phyloP scores from a whole-genome alignment of 169 alveolate genomes.

The Plasmodium gonderi region DNA sequence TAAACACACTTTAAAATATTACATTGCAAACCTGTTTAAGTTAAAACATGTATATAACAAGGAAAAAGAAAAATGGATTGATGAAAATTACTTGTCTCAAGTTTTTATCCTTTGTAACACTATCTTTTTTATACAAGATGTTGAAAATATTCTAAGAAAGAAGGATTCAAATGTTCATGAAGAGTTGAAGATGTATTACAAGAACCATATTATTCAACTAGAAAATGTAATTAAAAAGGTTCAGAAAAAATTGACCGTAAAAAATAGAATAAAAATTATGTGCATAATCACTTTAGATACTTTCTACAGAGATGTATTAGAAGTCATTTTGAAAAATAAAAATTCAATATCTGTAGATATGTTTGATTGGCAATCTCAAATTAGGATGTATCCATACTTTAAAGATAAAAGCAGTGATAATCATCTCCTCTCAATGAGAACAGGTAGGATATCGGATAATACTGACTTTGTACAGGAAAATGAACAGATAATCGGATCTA shows the following conservation, averaged over 20 bases:
- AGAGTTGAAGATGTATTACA: constrained; percentile 83
- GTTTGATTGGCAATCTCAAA: constrained; percentile 97
- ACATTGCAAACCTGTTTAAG: constrained; percentile 33
- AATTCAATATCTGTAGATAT: constrained; percentile 90
- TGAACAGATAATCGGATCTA: background rate
- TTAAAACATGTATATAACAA: constrained; percentile 14
- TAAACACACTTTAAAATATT: constrained; percentile 48
- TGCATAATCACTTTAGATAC: constrained; percentile 96
- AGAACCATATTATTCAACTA: constrained; percentile 84
- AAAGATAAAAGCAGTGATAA: background rate
- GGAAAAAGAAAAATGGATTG: constrained; percentile 65
- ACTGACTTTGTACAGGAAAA: background rate
- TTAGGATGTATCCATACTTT: constrained; percentile 89
- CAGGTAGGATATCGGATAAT: background rate
- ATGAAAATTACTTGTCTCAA: constrained; percentile 60
- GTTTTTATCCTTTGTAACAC: constrained; percentile 66
- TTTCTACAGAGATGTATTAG: constrained; percentile 95
- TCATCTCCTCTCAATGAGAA: background rate
- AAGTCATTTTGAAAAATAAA: constrained; percentile 88
- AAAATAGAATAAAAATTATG: constrained; percentile 92
- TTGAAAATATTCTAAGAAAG: constrained; percentile 73
- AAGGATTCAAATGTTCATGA: constrained; percentile 79
- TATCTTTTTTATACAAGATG: constrained; percentile 70
- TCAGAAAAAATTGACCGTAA: constrained; percentile 91
- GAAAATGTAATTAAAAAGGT: constrained; percentile 92